Evolutionary conservation across 2,329 filamentous ascomycete species (phyloP), one percentile per base, ranked within the genome.

Genomic region (Xylariaceae sp.): DNA sequence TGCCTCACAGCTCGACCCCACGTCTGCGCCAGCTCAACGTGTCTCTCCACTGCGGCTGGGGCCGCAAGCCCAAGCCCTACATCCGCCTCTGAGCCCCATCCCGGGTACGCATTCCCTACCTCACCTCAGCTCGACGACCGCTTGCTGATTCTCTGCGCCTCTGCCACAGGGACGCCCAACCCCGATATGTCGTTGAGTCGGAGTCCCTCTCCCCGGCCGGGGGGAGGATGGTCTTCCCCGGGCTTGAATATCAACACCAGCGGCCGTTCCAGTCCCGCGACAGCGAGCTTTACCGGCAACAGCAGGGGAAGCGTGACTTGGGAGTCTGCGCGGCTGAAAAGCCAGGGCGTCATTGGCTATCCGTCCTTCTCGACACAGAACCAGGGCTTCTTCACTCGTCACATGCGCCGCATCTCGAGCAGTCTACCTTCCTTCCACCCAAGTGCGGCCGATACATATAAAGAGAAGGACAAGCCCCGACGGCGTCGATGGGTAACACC

Each of bases 221-320:
- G 83, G 51, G 87, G 86, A 55, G 88, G 88, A 49, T 95, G 90
- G 89, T 78, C 85, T 36, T 92, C 82, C 61, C 87, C 83, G 36
- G 85, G 80, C 44, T 71, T 86, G 54, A 82, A 77, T 53, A 78
- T 83, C 40, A 78, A 76, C 44, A 59, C 65, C 38, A 85, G 81
- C 57, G 81, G 81, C 41, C 72, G 75, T 46, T 76, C 77, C 23
- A 87, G 79, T 55, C 82, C 84, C 47, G 64, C 61, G 52, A 70
- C 60, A 56, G 61, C 51, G 59, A 45, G 50, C 5, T 70, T 60
- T 53, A 62, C 47, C 16, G 67, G 67, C 33, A 50, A 65, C 36
- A 75, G 70, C 56, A 71, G 72, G 39, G 68, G 67, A 33, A 61
- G 68, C 24, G 78, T 84, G 31, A 81, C 83, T 15, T 95, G 88